Conservation (phyloP, 768 basidiomycete genomes). For the Lactarius sp. region DNA sequence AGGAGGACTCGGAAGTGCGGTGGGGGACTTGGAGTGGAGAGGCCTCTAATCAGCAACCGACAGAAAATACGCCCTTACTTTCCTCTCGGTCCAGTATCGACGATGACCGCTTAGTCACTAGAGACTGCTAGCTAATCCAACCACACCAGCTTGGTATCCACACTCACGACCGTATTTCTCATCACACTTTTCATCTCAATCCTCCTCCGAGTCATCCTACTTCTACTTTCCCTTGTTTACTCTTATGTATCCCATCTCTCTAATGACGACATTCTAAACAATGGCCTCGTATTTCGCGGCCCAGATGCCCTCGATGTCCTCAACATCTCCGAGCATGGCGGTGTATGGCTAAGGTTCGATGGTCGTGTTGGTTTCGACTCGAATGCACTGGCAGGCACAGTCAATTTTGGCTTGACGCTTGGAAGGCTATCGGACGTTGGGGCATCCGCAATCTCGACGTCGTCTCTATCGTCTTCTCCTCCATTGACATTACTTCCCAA, state of each 20-base stretch:
- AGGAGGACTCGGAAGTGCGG: no score
- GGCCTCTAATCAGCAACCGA: conserved; percentile 31
- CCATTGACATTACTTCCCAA: conserved; percentile 45
- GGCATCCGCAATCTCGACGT: conserved; percentile 52
- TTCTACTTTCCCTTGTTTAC: conserved; percentile 52
- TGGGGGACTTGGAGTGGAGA: no score
- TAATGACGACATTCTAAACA: conserved; percentile 53
- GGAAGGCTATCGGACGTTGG: conserved; percentile 68
- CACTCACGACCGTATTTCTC: conserved; percentile 48
- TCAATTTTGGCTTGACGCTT: conserved; percentile 43
- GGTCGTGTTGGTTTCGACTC: conserved; percentile 62
- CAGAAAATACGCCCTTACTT: conserved; percentile 33
- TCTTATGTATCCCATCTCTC: conserved; percentile 56
- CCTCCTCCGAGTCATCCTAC: no score
- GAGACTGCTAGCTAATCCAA: conserved; percentile 26
- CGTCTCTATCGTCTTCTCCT: conserved; percentile 52
- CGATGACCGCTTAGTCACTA: conserved; percentile 22
- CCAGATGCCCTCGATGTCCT: conserved; percentile 60
- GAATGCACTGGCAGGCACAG: conserved; percentile 56
- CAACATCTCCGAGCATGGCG: conserved; percentile 54
- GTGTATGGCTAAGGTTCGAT: conserved; percentile 53
- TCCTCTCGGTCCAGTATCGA: conserved; percentile 35
- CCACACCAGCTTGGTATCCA: not conserved
- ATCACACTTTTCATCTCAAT: conserved; percentile 47
- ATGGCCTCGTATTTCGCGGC: conserved; percentile 51